Evolutionary conservation across 805 yeast species (phyloP).

Genomic region (Ascoidea tarda): DNA sequence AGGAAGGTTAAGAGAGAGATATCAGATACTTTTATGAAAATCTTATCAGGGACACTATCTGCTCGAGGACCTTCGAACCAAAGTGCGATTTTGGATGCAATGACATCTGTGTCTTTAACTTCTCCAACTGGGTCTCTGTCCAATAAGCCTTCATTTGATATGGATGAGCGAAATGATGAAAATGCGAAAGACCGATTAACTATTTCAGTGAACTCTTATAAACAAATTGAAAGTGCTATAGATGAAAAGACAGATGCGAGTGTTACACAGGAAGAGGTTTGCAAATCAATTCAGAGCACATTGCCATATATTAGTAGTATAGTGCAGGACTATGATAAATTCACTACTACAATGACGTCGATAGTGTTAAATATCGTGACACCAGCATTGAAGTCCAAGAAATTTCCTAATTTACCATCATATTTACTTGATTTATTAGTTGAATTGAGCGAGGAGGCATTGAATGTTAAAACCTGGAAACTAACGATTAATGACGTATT

Average conservation of each 20-base stretch:
- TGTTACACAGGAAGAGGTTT: conserved; percentile 27
- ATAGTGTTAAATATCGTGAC: conserved; percentile 38
- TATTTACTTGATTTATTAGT: conserved; percentile 31
- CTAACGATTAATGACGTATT: conserved; percentile 47
- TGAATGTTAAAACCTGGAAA: conserved; percentile 45
- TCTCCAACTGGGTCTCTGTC: conserved; percentile 4
- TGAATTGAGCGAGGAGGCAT: conserved; percentile 19
- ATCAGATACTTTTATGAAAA: conserved; percentile 26
- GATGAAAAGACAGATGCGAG: conserved; percentile 4
- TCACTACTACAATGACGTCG: conserved; percentile 30
- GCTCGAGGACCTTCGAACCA: conserved; percentile 18
- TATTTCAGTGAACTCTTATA: conserved; percentile 2
- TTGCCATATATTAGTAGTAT: conserved; percentile 26
- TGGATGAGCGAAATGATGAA: conserved; percentile 11
- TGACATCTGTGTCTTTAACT: conserved; percentile 2
- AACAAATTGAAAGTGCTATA: not conserved
- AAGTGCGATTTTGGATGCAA: conserved; percentile 15
- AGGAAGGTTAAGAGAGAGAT: conserved; percentile 43
- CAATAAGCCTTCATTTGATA: conserved; percentile 9
- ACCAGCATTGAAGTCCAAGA: conserved; percentile 36
- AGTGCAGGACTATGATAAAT: conserved; percentile 49
- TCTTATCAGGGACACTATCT: conserved; percentile 10
- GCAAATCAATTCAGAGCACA: conserved; percentile 25
- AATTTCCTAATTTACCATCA: conserved; percentile 24
- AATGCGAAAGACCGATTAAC: conserved; percentile 2